phyloP scores from a whole-genome alignment of 2,329 filamentous ascomycete species.

The Penicillium sp. region DNA sequence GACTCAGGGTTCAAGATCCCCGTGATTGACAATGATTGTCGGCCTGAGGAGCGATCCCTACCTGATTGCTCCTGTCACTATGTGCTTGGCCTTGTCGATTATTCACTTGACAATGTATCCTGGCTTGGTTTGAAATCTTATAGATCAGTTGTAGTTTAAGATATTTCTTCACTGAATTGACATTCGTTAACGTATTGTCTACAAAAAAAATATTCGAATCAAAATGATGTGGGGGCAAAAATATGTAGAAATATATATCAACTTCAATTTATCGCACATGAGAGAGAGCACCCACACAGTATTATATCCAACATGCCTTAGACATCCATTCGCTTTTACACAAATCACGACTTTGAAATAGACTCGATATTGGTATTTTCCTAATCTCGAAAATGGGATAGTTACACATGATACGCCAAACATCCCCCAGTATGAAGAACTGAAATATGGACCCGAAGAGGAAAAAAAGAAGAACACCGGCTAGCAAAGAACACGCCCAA shows the following conservation, averaged over 20 bases:
- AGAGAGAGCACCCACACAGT: too few species aligned
- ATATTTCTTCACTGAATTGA: too few species aligned
- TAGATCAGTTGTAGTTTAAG: not conserved
- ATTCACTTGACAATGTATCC: not conserved
- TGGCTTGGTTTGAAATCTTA: not conserved
- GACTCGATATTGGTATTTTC: slow-evolving; percentile 4
- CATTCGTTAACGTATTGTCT: too few species aligned
- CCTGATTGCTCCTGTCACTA: slow-evolving; percentile 21
- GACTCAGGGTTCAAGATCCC: slow-evolving; percentile 13
- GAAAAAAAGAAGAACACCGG: slow-evolving; percentile 19
- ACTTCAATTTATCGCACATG: too few species aligned
- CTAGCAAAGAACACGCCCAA: slow-evolving; percentile 20
- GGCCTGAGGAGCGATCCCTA: slow-evolving; percentile 23
- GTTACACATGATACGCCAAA: slow-evolving; percentile 21
- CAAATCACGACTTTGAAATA: not conserved
- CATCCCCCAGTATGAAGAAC: slow-evolving; percentile 20
- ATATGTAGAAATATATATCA: too few species aligned
- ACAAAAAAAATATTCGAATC: not conserved
- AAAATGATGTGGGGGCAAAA: too few species aligned
- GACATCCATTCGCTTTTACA: too few species aligned
- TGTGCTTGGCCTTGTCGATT: slow-evolving; percentile 18
- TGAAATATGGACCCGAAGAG: slow-evolving; percentile 5
- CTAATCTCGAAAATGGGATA: slow-evolving; percentile 25
- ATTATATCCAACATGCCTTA: too few species aligned
- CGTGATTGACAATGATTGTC: slow-evolving; percentile 27